Evolutionary conservation across 148 eudicot species (phyloP).

Genomic region (Fallopia convolvulus): DNA sequence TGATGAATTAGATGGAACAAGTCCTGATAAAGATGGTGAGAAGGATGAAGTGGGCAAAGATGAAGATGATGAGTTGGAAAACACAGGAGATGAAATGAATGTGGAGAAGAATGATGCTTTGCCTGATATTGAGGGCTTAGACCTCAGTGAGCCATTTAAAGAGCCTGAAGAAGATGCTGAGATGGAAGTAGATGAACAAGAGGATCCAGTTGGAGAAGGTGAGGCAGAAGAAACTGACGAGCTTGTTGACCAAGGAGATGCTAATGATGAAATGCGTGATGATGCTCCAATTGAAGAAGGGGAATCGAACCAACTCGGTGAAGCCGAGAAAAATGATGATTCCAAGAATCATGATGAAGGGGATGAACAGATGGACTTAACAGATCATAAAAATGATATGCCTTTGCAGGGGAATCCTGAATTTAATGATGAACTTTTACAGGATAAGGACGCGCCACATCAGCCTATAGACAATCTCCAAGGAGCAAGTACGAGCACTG

Average conservation of each 20-base stretch:
- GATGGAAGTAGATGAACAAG: slow-evolving; percentile 40
- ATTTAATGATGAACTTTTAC: slow-evolving; percentile 20
- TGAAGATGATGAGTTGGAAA: slow-evolving; percentile 28
- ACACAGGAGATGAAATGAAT: slow-evolving; percentile 42
- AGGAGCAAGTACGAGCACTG: slow-evolving; percentile 26
- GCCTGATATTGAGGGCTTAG: slow-evolving; percentile 48
- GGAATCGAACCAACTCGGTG: slow-evolving; percentile 35
- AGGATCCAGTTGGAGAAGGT: slow-evolving; percentile 38
- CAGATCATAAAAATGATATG: slow-evolving; percentile 33
- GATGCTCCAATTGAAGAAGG: slow-evolving; percentile 22
- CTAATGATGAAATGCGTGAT: slow-evolving; percentile 21
- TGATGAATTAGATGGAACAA: slow-evolving; percentile 37
- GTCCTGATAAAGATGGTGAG: slow-evolving; percentile 34
- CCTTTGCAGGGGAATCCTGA: slow-evolving; percentile 27
- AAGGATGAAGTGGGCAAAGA: slow-evolving; percentile 38
- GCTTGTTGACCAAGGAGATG: slow-evolving; percentile 22
- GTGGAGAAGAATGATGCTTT: slow-evolving; percentile 52
- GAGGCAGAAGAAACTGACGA: slow-evolving; percentile 39
- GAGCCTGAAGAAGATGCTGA: slow-evolving; percentile 37
- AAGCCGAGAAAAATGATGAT: slow-evolving; percentile 30
- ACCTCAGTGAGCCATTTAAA: slow-evolving; percentile 43
- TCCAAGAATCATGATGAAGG: slow-evolving; percentile 27
- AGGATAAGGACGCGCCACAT: slow-evolving; percentile 33
- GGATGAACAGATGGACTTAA: slow-evolving; percentile 26
- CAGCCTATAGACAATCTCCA: slow-evolving; percentile 33